Percentiles rank a stretch among this genome's conserved stretches.
Evolutionary conservation across 139 green algal species (phyloP).

Genomic region (Coelastrella sp.): DNA sequence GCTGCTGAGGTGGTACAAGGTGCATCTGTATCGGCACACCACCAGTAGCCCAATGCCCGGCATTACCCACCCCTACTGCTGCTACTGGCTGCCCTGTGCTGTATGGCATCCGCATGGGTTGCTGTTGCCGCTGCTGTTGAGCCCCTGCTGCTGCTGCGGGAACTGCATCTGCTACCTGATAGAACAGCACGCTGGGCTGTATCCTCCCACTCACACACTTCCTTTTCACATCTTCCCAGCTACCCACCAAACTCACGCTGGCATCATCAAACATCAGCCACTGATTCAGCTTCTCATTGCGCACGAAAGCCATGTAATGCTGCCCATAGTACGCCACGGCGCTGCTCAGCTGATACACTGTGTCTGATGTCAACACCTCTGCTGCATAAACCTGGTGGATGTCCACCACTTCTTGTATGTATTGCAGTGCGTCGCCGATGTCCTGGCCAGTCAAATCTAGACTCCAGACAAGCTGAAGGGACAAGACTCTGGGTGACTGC

Average conservation of each 20-base stretch:
- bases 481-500: constrained; percentile 63
- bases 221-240: constrained; percentile 69
- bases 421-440: constrained; percentile 56
- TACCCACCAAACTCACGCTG: constrained; percentile 50
- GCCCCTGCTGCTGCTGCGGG: background rate
- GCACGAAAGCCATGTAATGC: constrained; percentile 91
- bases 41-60: background rate
- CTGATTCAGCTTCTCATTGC: constrained; percentile 50
- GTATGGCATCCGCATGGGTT: background rate
- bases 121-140: background rate
- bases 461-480: constrained; percentile 78
- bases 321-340: constrained; percentile 92
- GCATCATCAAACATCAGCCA: constrained; percentile 90
- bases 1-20: background rate
- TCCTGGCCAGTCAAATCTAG: constrained; percentile 52
- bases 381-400: constrained; percentile 13
- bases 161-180: constrained; percentile 40
- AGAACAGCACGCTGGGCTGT: constrained; percentile 78
- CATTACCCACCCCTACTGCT: background rate
- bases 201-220: constrained; percentile 78
- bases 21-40: background rate
- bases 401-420: constrained; percentile 32
- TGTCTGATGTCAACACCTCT: constrained; percentile 5
- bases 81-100: background rate
- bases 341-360: constrained; percentile 69